These are phyloP conservation scores for Tuber brumale DNA, from an alignment of 495 filamentous ascomycete genomes.

Conservation along the genomic window DNA sequence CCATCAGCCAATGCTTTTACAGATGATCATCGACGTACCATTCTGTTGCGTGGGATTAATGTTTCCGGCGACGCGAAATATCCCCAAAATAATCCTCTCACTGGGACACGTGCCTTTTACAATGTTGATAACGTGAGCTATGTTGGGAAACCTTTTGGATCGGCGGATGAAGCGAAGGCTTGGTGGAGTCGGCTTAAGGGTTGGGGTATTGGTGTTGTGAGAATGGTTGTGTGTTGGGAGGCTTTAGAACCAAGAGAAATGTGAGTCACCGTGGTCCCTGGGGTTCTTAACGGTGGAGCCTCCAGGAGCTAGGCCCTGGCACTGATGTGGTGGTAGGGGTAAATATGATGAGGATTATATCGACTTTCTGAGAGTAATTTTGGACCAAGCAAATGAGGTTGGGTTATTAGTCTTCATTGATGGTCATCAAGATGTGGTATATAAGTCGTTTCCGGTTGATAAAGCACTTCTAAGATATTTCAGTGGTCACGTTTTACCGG, in stretches of 20 bases:
- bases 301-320: background rate
- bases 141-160: conserved; percentile 57
- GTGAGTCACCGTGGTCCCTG: conserved; percentile 11
- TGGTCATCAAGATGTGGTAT: conserved; percentile 69
- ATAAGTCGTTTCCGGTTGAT: conserved; percentile 26
- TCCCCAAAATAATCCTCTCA: conserved; percentile 30
- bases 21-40: conserved; percentile 51
- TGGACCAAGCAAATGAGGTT: conserved; percentile 60
- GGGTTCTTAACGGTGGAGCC: background rate
- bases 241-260: conserved; percentile 56
- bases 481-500: conserved; percentile 69
- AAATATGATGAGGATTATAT: conserved; percentile 70
- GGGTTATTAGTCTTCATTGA: conserved; percentile 70
- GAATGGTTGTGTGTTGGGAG: conserved; percentile 72
- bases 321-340: conserved; percentile 51
- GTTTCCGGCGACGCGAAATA: conserved; percentile 60
- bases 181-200: conserved; percentile 59
- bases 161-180: conserved; percentile 54
- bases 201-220: conserved; percentile 66
- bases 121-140: conserved; percentile 53
- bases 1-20: conserved; percentile 31
- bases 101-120: conserved; percentile 51
- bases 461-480: background rate
- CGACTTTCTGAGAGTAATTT: conserved; percentile 56
- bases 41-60: conserved; percentile 59